Evolutionary conservation across 2,329 filamentous ascomycete species (phyloP), one percentile per base, ranked within the genome.

Genomic region (Colletotrichum sp.): DNA sequence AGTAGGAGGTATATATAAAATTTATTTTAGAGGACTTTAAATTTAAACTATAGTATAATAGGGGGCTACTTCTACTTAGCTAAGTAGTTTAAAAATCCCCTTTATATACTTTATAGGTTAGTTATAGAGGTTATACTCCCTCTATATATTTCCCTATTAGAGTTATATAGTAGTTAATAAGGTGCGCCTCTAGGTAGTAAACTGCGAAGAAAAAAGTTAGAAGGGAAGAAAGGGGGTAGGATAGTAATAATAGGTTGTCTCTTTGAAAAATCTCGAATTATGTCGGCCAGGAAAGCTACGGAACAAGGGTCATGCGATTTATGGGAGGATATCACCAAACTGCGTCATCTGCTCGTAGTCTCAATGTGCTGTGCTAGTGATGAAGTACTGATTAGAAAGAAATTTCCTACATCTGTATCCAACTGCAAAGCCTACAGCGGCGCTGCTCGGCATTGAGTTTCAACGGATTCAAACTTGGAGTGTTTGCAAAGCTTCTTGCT

Each of bases 401-500:
- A 9, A 43, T 43, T 43, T 4, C 8, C 8, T 43, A 43, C 36
- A 0, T 16, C 16, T 39, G 1, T 5, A 18, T 9, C 0, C 8
- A 18, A 18, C 1, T 39, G 7, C 1, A 9, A 8, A 14, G 10
- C 2, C 28, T n/a, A n/a, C 36, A 3, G 4, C 16, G 4, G 16
- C 2, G 16, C 4, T 43, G 0, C 0, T 43, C 0, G 0, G 1
- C 0, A 9, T 43, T 18, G 4, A 43, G 3, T 18, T 18, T 0
- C 2, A 39, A 39, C 9, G 39, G 9, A 48, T n/a, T n/a, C 4
- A 12, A 48, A 48, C 8, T 3, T n/a, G 9, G 0, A 5, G 18
- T 4, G 9, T 12, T 48, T 48, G 6, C 18, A 48, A n/a, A n/a
- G 39, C 39, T 48, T n/a, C 18, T n/a, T n/a, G 9, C 3, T n/a